Evolutionary conservation across 164 flowering plant genomes (phyloP).

Genomic region (Piper betle): DNA sequence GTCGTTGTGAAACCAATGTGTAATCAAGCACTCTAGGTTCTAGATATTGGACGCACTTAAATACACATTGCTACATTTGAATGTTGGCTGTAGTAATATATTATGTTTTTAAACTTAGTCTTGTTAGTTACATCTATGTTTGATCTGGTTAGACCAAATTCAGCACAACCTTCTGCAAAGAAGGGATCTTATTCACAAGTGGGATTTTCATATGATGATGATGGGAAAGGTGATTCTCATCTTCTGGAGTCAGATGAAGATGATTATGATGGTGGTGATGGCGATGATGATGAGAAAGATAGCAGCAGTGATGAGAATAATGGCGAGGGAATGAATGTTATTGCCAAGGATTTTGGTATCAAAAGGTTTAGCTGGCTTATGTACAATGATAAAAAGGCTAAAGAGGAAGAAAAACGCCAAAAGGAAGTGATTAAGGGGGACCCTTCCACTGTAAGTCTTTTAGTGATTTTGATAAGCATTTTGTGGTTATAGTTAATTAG

Average conservation of each 20-base stretch:
- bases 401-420: slow-evolving; percentile 89
- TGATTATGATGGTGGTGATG: slow-evolving; percentile 73
- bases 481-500: not conserved
- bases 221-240: slow-evolving; percentile 52
- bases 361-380: slow-evolving; percentile 97
- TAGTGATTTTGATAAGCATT: not conserved
- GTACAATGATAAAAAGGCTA: slow-evolving; percentile 90
- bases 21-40: too few species aligned
- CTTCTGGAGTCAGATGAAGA: slow-evolving; percentile 53
- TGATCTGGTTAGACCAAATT: slow-evolving; percentile 30
- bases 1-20: too few species aligned
- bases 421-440: slow-evolving; percentile 92
- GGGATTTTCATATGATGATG: slow-evolving; percentile 85
- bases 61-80: not conserved
- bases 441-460: slow-evolving; percentile 78
- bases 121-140: slow-evolving; percentile 4
- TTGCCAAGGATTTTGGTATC: slow-evolving; percentile 96
- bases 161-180: slow-evolving; percentile 49
- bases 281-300: slow-evolving; percentile 75
- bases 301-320: slow-evolving; percentile 90
- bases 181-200: slow-evolving; percentile 96
- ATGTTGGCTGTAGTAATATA: not conserved
- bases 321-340: slow-evolving; percentile 85
- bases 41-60: too few species aligned
- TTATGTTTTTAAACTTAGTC: not conserved